Evolutionary conservation across 768 basidiomycete genomes (phyloP), one percentile per base, ranked within the genome.

Genomic region (Cubamyces lactineus): DNA sequence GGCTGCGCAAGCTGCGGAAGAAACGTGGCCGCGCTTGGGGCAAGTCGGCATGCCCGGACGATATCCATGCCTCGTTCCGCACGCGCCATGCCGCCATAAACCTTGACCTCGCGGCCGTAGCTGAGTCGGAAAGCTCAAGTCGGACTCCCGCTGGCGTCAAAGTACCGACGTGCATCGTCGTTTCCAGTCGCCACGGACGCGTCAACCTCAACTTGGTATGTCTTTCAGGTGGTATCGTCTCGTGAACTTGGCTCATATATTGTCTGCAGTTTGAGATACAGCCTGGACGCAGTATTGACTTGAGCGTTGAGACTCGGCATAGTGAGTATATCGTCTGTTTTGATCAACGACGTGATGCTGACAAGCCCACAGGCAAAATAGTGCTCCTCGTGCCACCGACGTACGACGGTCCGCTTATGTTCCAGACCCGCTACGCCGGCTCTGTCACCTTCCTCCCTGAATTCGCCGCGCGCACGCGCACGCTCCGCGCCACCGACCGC

Each of bases 151-250:
- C 28, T 13, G 23, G 21, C 16, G 56, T 59, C 17, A 55, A 53
- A 38, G 45, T 53, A 12, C 49, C 46, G 5, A 61, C 60, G 19
- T 63, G 67, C 41, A 57, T 72, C 8, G 42, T 63, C 40, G 66
- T 63, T 2, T 60, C 56, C 0, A 69, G 57, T 47, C 57, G 53
- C 9, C 69, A 71, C 47, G 71, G 70, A 2, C 61, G 57, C 17
- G 61, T 71, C 16, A 59, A 63, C 30, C 46, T 70, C 17, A 67
- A 72, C 49, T 38, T 72, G 34, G 71, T 70, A 45, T 40, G 71
- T 53, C 23, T 16, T 9, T 2, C 1, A 13, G 21, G 8, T 12
- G 26, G 24, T 2, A n/a, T 3, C 5, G 23, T 21, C 9, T 7
- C 5, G 7, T 5, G 12, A 23, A 47, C 9, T 17, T 38, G 26